These are phyloP conservation scores for Globisporangium alternatum DNA, from an alignment of 352 stramenopile genomes.

Conservation along the genomic window DNA sequence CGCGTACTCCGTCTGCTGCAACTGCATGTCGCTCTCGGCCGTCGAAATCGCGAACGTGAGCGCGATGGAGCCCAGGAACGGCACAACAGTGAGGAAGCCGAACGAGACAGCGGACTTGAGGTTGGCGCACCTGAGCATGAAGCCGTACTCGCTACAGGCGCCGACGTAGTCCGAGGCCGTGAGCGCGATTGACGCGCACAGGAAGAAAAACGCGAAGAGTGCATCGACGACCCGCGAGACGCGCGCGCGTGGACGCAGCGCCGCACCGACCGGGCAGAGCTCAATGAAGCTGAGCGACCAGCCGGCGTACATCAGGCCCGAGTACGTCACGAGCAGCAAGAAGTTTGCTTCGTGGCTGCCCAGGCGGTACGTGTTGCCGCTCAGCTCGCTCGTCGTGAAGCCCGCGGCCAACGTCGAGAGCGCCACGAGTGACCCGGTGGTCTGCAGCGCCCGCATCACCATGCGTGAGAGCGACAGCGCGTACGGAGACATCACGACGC, in stretches of 20 bases:
- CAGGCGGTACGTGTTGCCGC: slow-evolving; percentile 12
- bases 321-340: slow-evolving; percentile 25
- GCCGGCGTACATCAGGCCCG: slow-evolving; percentile 24
- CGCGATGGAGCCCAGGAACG: slow-evolving; percentile 28
- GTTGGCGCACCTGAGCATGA: slow-evolving; percentile 37
- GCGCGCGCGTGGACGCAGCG: slow-evolving; percentile 21
- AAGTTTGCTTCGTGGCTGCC: slow-evolving; percentile 22
- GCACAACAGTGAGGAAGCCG: slow-evolving; percentile 28
- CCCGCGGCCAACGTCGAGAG: slow-evolving; percentile 11
- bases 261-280: slow-evolving; percentile 26
- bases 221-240: slow-evolving; percentile 29
- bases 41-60: slow-evolving; percentile 29
- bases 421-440: slow-evolving; percentile 27
- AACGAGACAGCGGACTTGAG: slow-evolving; percentile 35
- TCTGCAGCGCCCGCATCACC: slow-evolving; percentile 27
- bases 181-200: slow-evolving; percentile 29
- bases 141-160: slow-evolving; percentile 29
- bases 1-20: slow-evolving; percentile 7
- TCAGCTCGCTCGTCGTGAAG: slow-evolving; percentile 11
- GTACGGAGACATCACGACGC: slow-evolving; percentile 24
- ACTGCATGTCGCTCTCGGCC: not conserved
- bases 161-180: slow-evolving; percentile 26
- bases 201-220: slow-evolving; percentile 24
- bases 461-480: slow-evolving; percentile 24
- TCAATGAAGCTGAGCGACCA: slow-evolving; percentile 31